Evolutionary conservation across 2,329 filamentous ascomycete genomes (phyloP), one percentile per base, ranked within the genome.

Genomic region (Fusarium clavum): DNA sequence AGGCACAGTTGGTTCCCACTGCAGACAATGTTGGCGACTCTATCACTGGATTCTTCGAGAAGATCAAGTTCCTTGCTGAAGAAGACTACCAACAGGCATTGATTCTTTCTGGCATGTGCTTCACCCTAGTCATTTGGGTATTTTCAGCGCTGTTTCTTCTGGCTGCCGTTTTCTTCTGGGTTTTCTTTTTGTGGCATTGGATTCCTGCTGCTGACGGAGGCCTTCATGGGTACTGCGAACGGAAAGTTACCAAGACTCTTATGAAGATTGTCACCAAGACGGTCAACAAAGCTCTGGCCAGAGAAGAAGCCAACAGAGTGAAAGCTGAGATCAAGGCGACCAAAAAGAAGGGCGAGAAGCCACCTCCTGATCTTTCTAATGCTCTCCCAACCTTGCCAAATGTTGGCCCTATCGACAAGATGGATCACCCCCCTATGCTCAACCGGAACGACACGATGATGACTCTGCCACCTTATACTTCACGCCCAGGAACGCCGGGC

Each of bases 121-220:
- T 97, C 81, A 98, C 95, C 6, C 80, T 97, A 24, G 79, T 98
- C 57, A 89, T 98, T 73, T 98, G 95, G 95, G 85, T 94, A 16
- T 90, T 98, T 73, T 92, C 92, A 1, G 87, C 92, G 8, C 77
- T 98, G 3, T 90, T 88, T 45, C 85, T 98, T 53, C 82, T 95
- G n/a, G 77, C 92, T 12, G 94, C 93, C 0, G 83, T 90, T 24
- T 75, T 97, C 3, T 90, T 97, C 64, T 98, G 97, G 80, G 80
- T 97, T 40, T 88, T 93, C 75, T 99, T 97, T 79, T 86, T 99
- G 8, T 97, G 92, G 88, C 92, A 96, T 80, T 96, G 95, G 81
- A 95, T 99, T 66, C 94, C 94, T 2, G 87, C 87, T 38, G 85
- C 89, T 13, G 94, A 98, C 76, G 93, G 94, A 8, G 91, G 92